Conservation (phyloP, 345 rosid genomes). For the Draba incana region DNA sequence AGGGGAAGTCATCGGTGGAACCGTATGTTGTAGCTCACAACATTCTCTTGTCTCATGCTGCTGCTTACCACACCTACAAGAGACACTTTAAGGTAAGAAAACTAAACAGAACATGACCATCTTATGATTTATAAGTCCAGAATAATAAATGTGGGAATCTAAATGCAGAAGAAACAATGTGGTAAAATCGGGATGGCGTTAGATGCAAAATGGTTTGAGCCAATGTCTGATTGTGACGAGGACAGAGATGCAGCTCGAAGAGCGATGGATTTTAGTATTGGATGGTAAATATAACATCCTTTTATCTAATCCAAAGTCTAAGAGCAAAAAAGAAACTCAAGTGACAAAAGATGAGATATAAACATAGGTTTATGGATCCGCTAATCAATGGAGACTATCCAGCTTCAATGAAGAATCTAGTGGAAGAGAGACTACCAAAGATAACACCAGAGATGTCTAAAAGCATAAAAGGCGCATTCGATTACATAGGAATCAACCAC, state of each 20-base stretch:
- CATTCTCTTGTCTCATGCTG: conserved; percentile 82
- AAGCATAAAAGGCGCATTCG: conserved; percentile 53
- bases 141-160: conserved; percentile 9
- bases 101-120: conserved; percentile 1
- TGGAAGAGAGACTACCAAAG: conserved; percentile 70
- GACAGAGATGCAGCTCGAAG: conserved; percentile 82
- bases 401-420: conserved; percentile 67
- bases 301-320: background rate
- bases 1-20: conserved; percentile 73
- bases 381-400: conserved; percentile 82
- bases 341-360: conserved; percentile 28
- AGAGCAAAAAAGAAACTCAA: background rate
- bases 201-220: conserved; percentile 89
- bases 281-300: conserved; percentile 58
- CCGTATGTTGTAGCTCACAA: conserved; percentile 89
- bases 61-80: conserved; percentile 68
- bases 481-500: conserved; percentile 84
- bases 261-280: conserved; percentile 80
- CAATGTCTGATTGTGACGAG: conserved; percentile 64
- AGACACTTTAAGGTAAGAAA: conserved; percentile 64
- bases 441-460: conserved; percentile 60
- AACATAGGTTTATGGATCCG: conserved; percentile 88
- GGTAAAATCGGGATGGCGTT: conserved; percentile 77
- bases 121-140: background rate
- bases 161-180: conserved; percentile 61